Evolutionary conservation across 2,329 filamentous ascomycete genomes (phyloP).

Genomic region (Phoma herbarum): DNA sequence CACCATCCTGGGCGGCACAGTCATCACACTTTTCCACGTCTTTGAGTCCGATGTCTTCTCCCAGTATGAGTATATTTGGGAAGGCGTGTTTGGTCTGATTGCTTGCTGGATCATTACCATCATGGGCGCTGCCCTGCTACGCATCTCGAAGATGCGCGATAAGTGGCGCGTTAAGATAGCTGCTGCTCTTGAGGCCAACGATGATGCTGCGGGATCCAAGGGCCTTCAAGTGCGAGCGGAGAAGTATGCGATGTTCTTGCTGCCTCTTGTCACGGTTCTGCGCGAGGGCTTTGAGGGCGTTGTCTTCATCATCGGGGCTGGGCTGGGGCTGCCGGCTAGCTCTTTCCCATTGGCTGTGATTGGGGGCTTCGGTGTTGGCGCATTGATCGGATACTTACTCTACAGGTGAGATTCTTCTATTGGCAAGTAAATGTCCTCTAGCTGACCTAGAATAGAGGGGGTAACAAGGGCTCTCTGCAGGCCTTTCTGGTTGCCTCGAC

Average conservation of each 20-base stretch:
- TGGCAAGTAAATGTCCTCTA: constrained; percentile 47
- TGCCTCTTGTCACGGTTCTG: constrained; percentile 84
- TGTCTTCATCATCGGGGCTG: constrained; percentile 85
- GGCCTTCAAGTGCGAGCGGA: constrained; percentile 70
- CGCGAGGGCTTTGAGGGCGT: constrained; percentile 85
- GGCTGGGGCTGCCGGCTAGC: constrained; percentile 74
- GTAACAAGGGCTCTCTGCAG: constrained; percentile 69
- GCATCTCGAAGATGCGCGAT: constrained; percentile 80
- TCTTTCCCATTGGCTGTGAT: constrained; percentile 80
- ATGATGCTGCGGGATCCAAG: constrained; percentile 48
- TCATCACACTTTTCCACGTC: constrained; percentile 77
- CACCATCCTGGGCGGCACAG: constrained; percentile 66
- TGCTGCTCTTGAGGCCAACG: constrained; percentile 68
- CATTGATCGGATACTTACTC: constrained; percentile 72
- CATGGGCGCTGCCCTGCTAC: constrained; percentile 79
- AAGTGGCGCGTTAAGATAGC: constrained; percentile 88
- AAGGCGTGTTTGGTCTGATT: constrained; percentile 77
- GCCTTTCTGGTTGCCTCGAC: constrained; percentile 80
- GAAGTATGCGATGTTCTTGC: constrained; percentile 83
- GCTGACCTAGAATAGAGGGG: constrained; percentile 52
- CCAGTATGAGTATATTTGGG: constrained; percentile 77
- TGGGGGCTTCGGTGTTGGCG: constrained; percentile 73
- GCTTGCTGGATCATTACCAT: constrained; percentile 81
- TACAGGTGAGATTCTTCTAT: constrained; percentile 58
- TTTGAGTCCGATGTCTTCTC: constrained; percentile 72